Evolutionary conservation across 2,329 filamentous ascomycete genomes (phyloP).

Genomic region (Leptographium procerum): DNA sequence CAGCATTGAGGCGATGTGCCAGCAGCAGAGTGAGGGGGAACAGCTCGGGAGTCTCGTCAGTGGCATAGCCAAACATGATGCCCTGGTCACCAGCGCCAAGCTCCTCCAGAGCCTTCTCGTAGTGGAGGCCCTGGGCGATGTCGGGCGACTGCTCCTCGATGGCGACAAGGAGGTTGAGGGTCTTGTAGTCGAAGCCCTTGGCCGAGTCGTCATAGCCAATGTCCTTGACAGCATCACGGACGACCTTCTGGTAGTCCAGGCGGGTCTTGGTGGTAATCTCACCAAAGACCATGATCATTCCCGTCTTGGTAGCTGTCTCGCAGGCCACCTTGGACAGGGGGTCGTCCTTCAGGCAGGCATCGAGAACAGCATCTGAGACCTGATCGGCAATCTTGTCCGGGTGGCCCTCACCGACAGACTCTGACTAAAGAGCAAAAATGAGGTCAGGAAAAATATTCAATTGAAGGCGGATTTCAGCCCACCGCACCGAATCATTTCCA

Average conservation of each 20-base stretch:
- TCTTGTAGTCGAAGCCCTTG: slow-evolving; percentile 99
- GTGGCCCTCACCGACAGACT: slow-evolving; percentile 83
- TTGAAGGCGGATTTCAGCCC: not conserved
- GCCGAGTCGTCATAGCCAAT: slow-evolving; percentile 95
- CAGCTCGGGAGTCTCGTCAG: slow-evolving; percentile 95
- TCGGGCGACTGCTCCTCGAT: slow-evolving; percentile 99
- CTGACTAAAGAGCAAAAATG: slow-evolving; percentile 43
- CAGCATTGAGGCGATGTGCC: slow-evolving; percentile 92
- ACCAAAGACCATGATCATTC: slow-evolving; percentile 98
- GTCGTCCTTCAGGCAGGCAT: slow-evolving; percentile 90
- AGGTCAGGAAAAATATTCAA: not conserved
- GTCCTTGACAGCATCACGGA: slow-evolving; percentile 90
- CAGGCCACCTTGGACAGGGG: slow-evolving; percentile 98
- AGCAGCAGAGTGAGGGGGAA: slow-evolving; percentile 89
- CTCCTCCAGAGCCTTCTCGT: slow-evolving; percentile 93
- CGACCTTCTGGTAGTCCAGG: slow-evolving; percentile 96
- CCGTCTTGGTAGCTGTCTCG: slow-evolving; percentile 99
- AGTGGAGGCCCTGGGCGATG: slow-evolving; percentile 98
- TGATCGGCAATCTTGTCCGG: slow-evolving; percentile 98
- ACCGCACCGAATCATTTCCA: not conserved
- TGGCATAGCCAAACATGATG: slow-evolving; percentile 99
- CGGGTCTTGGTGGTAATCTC: slow-evolving; percentile 96
- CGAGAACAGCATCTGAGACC: slow-evolving; percentile 95
- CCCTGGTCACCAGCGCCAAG: slow-evolving; percentile 98
- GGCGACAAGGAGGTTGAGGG: slow-evolving; percentile 93